Conservation (phyloP, 768 basidiomycete species). For the Basidioascus undulatus region DNA sequence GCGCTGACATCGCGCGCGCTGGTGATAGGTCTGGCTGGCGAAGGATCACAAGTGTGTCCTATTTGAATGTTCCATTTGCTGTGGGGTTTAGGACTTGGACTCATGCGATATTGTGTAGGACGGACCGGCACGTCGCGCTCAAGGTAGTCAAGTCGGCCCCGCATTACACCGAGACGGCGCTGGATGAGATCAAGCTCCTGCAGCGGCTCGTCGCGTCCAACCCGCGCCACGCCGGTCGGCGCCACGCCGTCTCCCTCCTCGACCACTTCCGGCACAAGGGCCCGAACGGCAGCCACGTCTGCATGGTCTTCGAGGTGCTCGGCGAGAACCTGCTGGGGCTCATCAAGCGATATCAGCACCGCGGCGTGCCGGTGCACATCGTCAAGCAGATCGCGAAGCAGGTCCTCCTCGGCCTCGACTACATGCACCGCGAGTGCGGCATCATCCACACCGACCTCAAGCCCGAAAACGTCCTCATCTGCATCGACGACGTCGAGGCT, state of each 20-base stretch:
- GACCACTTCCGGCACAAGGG: slow-evolving; percentile 95
- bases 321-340: slow-evolving; percentile 85
- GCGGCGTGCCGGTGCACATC: slow-evolving; percentile 78
- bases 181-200: slow-evolving; percentile 95
- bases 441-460: slow-evolving; percentile 97
- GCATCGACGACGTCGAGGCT: slow-evolving; percentile 84
- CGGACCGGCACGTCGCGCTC: slow-evolving; percentile 88
- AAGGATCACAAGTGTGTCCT: slow-evolving; percentile 1
- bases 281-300: slow-evolving; percentile 88
- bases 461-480: slow-evolving; percentile 91
- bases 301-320: slow-evolving; percentile 86
- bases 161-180: slow-evolving; percentile 88
- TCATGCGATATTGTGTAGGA: slow-evolving; percentile 24
- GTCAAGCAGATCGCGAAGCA: slow-evolving; percentile 95
- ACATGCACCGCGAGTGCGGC: slow-evolving; percentile 91
- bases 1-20: slow-evolving; percentile 3
- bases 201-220: slow-evolving; percentile 75
- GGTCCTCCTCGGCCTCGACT: slow-evolving; percentile 79
- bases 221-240: slow-evolving; percentile 60
- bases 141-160: slow-evolving; percentile 97
- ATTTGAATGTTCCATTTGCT: neutral
- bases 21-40: slow-evolving; percentile 4
- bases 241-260: slow-evolving; percentile 89
- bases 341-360: slow-evolving; percentile 95
- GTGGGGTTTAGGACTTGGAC: neutral